These are phyloP conservation scores for Xerocomus spinulosus DNA, from an alignment of 768 basidiomycete genomes.

Conservation along the genomic window DNA sequence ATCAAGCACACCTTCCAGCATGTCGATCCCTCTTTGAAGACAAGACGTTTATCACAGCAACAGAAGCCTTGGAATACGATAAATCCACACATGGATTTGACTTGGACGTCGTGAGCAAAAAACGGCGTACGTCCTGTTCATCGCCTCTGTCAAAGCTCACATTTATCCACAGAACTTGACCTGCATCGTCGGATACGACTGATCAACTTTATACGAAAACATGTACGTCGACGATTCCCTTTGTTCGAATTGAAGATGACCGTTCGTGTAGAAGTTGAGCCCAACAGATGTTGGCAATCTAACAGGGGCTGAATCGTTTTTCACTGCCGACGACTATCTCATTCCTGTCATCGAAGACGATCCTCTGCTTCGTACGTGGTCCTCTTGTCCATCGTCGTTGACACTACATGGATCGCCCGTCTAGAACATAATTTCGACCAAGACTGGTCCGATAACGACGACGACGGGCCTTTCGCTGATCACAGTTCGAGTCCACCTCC, in stretches of 20 bases:
- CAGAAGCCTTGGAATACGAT: constrained; percentile 62
- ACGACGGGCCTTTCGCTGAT: not conserved
- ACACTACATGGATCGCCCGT: not conserved
- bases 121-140: constrained; percentile 46
- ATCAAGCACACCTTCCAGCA: constrained; percentile 47
- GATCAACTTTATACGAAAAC: constrained; percentile 82
- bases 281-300: constrained; percentile 43
- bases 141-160: not conserved
- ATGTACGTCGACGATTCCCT: constrained; percentile 38
- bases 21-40: constrained; percentile 78
- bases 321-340: constrained; percentile 75
- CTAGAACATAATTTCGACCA: constrained; percentile 62
- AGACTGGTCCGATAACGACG: constrained; percentile 70
- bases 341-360: constrained; percentile 82
- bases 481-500: constrained; percentile 14
- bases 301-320: constrained; percentile 56
- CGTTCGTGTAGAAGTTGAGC: constrained; percentile 45
- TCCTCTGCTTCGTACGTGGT: constrained; percentile 74
- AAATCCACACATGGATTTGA: constrained; percentile 57
- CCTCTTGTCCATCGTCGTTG: not conserved
- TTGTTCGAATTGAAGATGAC: not conserved
- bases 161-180: constrained; percentile 54
- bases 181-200: constrained; percentile 75
- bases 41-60: constrained; percentile 51
- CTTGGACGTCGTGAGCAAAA: constrained; percentile 45